These are phyloP conservation scores for Solanum aculeatissimum DNA, from an alignment of 305 asterid genomes.

Conservation along the genomic window DNA sequence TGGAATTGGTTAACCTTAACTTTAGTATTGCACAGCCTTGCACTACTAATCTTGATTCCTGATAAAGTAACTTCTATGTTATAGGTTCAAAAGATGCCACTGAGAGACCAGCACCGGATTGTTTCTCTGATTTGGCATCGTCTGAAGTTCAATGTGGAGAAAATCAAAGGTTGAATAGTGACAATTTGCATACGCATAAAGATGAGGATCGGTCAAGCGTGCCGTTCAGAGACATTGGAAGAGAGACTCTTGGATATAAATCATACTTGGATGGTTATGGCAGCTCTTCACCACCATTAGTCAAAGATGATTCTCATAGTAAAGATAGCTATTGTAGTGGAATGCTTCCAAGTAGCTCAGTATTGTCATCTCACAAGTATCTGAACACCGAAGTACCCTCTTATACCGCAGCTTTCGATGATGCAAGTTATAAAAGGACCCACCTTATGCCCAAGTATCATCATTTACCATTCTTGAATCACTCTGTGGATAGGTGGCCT, in stretches of 20 bases:
- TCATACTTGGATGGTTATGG: slow-evolving; percentile 15
- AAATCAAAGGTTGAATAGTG: slow-evolving; percentile 25
- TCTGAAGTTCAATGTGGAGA: slow-evolving; percentile 32
- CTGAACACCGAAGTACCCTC: slow-evolving; percentile 13
- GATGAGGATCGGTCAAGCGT: slow-evolving; percentile 8
- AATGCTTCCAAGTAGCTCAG: not conserved
- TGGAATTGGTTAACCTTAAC: not conserved
- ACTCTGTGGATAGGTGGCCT: slow-evolving; percentile 18
- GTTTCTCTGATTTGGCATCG: slow-evolving; percentile 30
- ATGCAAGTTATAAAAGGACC: slow-evolving; percentile 11
- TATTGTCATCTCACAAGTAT: slow-evolving; percentile 17
- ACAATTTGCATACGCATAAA: slow-evolving; percentile 10
- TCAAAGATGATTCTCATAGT: slow-evolving; percentile 21
- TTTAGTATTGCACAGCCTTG: not conserved
- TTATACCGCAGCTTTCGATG: slow-evolving; percentile 15
- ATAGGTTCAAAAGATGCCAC: slow-evolving; percentile 11
- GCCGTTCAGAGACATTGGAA: slow-evolving; percentile 7
- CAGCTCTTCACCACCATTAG: slow-evolving; percentile 17
- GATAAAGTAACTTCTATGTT: slow-evolving; percentile 5
- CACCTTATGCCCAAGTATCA: slow-evolving; percentile 9
- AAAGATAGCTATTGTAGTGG: not conserved
- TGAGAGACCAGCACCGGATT: slow-evolving; percentile 1
- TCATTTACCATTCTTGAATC: slow-evolving; percentile 5
- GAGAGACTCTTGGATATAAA: slow-evolving; percentile 14
- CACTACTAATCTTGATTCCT: slow-evolving; percentile 1